These are phyloP conservation scores for Leishmania mexicana DNA, from an alignment of 208 protist genomes.

Conservation along the genomic window DNA sequence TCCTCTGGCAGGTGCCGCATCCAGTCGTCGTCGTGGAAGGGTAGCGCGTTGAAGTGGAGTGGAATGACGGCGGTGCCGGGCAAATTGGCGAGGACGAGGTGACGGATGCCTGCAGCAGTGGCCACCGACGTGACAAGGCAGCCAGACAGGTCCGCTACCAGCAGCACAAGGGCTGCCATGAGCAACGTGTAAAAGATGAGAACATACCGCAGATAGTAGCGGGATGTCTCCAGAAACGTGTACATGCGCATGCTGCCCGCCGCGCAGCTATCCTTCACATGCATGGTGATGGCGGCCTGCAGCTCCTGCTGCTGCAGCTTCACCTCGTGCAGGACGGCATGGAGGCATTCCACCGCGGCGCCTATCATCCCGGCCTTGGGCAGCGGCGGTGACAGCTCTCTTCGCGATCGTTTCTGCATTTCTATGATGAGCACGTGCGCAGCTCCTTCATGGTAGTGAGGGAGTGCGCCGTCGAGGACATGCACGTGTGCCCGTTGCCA, in stretches of 20 bases:
- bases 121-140: constrained; percentile 41
- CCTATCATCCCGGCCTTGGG: neutral
- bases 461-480: neutral
- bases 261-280: neutral
- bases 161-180: constrained; percentile 2
- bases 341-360: constrained; percentile 14
- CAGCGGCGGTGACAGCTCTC: neutral
- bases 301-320: constrained; percentile 8
- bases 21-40: constrained; percentile 68
- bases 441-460: neutral
- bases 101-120: constrained; percentile 32
- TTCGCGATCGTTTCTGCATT: neutral
- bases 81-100: constrained; percentile 45
- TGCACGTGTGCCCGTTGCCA: neutral
- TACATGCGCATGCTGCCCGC: neutral
- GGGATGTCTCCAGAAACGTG: constrained; percentile 8
- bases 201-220: constrained; percentile 18
- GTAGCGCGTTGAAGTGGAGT: constrained; percentile 61
- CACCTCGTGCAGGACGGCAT: constrained; percentile 8
- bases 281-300: neutral
- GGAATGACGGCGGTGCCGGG: constrained; percentile 55
- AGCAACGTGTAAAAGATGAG: constrained; percentile 28
- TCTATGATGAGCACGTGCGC: neutral
- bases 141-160: constrained; percentile 21
- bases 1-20: constrained; percentile 36